These are phyloP conservation scores for Thymus mandschuricus DNA, from an alignment of 257 asterid species.

Conservation along the genomic window DNA sequence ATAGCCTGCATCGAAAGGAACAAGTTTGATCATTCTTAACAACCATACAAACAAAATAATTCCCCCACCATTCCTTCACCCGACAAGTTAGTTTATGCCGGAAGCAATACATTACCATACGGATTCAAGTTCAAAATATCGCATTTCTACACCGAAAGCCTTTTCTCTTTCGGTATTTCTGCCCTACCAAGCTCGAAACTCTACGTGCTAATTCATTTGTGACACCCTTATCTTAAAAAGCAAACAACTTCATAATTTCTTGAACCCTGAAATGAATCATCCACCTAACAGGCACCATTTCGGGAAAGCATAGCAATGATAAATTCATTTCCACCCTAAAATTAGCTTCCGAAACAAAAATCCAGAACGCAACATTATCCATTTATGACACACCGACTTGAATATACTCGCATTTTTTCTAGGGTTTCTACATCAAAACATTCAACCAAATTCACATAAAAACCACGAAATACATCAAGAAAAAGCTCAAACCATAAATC, in stretches of 20 bases:
- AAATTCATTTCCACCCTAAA: background rate
- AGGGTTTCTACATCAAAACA: constrained; percentile 13
- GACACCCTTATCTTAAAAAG: background rate
- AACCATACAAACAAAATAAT: background rate
- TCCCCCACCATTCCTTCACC: background rate
- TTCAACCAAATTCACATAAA: constrained; percentile 4
- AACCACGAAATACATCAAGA: background rate
- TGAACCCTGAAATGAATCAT: background rate
- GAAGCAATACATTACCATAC: background rate
- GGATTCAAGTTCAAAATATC: background rate
- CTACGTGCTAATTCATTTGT: constrained; percentile 9
- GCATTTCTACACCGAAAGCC: background rate
- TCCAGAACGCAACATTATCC: background rate
- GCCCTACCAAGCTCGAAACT: background rate
- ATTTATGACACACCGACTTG: background rate
- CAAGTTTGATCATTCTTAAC: background rate
- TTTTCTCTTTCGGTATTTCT: background rate
- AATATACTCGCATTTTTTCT: background rate
- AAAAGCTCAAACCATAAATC: background rate
- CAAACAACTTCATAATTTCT: background rate
- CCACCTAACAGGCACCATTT: background rate
- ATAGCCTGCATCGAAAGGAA: background rate
- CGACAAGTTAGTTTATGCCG: background rate
- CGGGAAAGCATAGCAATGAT: background rate
- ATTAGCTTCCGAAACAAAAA: background rate